Evolutionary conservation across 345 rosid genomes (phyloP).

Genomic region (Brassica cretica): DNA sequence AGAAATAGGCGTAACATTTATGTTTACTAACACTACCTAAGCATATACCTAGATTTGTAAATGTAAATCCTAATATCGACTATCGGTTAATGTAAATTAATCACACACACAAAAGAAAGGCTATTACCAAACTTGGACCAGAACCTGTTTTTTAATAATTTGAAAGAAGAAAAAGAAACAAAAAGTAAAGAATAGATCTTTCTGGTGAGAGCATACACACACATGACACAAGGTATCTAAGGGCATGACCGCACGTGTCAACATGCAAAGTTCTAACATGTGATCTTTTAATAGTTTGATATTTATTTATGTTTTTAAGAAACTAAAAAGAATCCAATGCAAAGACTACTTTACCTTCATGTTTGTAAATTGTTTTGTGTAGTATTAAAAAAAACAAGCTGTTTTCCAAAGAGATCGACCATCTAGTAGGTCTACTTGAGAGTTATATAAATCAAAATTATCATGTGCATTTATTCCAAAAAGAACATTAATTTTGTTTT

Average conservation of each 20-base stretch:
- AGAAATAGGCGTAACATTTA: slow-evolving; percentile 3
- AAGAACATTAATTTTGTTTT: not conserved
- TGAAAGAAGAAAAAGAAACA: not conserved
- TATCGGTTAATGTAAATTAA: not conserved
- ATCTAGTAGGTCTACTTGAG: slow-evolving; percentile 4
- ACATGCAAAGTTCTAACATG: slow-evolving; percentile 32
- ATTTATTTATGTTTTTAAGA: not conserved
- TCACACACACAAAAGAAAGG: slow-evolving; percentile 9
- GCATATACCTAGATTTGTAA: slow-evolving; percentile 19
- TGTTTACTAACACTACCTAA: slow-evolving; percentile 21
- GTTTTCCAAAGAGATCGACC: slow-evolving; percentile 1
- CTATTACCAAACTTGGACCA: slow-evolving; percentile 29
- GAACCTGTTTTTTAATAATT: not conserved
- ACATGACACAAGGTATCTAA: slow-evolving; percentile 40
- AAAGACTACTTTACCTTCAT: slow-evolving; percentile 30
- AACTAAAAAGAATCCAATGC: slow-evolving; percentile 32
- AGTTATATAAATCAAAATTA: not conserved
- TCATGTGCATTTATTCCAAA: not conserved
- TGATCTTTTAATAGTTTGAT: not conserved
- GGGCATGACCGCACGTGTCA: slow-evolving; percentile 42
- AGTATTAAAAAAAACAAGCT: not conserved
- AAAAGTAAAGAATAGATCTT: slow-evolving; percentile 33
- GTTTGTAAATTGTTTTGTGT: slow-evolving; percentile 20
- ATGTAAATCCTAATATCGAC: not conserved
- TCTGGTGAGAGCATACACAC: slow-evolving; percentile 29